Conservation (phyloP, 306 rosid genomes). For the Rubus parviflorus region DNA sequence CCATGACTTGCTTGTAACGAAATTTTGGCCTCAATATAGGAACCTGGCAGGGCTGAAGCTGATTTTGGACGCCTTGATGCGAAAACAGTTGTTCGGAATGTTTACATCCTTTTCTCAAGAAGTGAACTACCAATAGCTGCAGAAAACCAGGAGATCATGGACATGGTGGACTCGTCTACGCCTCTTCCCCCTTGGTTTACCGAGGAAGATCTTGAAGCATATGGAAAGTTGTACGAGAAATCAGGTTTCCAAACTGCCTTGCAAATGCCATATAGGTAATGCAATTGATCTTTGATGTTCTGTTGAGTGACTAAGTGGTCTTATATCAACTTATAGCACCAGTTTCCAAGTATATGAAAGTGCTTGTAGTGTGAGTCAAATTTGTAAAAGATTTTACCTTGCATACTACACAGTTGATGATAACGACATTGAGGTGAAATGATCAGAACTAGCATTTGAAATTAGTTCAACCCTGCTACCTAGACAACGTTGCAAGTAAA, state of each 20-base stretch:
- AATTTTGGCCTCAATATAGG: slow-evolving; percentile 19
- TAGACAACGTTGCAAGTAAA: too few species aligned
- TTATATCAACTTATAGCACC: not conserved
- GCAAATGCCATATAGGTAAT: slow-evolving; percentile 64
- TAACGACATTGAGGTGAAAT: too few species aligned
- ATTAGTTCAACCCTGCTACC: too few species aligned
- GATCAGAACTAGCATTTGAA: too few species aligned
- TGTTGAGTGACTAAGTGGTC: too few species aligned
- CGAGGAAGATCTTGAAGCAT: slow-evolving; percentile 52
- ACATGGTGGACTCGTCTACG: slow-evolving; percentile 45
- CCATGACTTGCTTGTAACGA: not conserved
- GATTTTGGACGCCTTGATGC: slow-evolving; percentile 56
- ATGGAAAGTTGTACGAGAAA: slow-evolving; percentile 46
- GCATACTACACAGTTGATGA: too few species aligned
- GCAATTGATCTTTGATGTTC: not conserved
- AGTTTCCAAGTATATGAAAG: not conserved
- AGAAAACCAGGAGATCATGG: slow-evolving; percentile 58
- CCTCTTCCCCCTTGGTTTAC: slow-evolving; percentile 66
- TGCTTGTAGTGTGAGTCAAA: too few species aligned
- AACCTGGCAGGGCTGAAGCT: slow-evolving; percentile 66
- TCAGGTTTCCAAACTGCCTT: slow-evolving; percentile 58
- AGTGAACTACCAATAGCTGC: slow-evolving; percentile 57
- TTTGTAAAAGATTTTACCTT: too few species aligned
- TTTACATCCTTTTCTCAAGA: slow-evolving; percentile 58
- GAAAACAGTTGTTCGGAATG: slow-evolving; percentile 46